Evolutionary conservation across 169 alveolate species (phyloP).

Genomic region (Plasmodium chabaudi): DNA sequence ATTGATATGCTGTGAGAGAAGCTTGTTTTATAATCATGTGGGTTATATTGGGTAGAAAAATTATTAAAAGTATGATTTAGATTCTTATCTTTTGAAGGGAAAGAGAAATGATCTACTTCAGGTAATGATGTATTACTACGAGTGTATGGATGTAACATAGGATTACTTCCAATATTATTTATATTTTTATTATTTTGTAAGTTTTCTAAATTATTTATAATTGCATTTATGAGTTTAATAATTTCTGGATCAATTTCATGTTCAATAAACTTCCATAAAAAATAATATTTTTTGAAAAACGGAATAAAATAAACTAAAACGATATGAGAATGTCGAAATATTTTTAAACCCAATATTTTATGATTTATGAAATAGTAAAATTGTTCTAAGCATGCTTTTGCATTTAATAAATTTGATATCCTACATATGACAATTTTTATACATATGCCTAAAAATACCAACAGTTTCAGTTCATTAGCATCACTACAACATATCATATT

Average conservation of each 20-base stretch:
- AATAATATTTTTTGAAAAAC: slow-evolving; percentile 58
- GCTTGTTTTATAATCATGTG: too few relatives aligned
- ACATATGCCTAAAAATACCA: slow-evolving; percentile 49
- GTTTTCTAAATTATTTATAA: slow-evolving; percentile 24
- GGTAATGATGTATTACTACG: too few relatives aligned
- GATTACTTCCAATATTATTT: not conserved
- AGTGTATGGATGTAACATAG: too few relatives aligned
- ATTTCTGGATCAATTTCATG: slow-evolving; percentile 59
- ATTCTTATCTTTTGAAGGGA: too few relatives aligned
- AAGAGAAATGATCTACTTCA: too few relatives aligned
- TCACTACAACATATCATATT: not conserved
- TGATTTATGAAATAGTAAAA: slow-evolving; percentile 56
- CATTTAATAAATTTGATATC: slow-evolving; percentile 40
- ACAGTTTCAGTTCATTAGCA: slow-evolving; percentile 15
- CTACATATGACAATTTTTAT: slow-evolving; percentile 58
- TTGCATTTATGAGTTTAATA: slow-evolving; percentile 14
- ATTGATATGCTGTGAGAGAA: too few relatives aligned
- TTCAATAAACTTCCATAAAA: slow-evolving; percentile 63
- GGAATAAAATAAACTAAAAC: slow-evolving; percentile 54
- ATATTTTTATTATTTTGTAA: slow-evolving; percentile 8
- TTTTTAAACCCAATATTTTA: slow-evolving; percentile 24
- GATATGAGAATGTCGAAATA: slow-evolving; percentile 37
- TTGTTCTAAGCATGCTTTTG: slow-evolving; percentile 47
- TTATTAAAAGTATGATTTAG: too few relatives aligned
- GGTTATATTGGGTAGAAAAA: too few relatives aligned